Percentiles rank a stretch among this genome's conserved stretches.
Conservation (phyloP, 2,329 filamentous ascomycete species). For the Aspergillus melleus region DNA sequence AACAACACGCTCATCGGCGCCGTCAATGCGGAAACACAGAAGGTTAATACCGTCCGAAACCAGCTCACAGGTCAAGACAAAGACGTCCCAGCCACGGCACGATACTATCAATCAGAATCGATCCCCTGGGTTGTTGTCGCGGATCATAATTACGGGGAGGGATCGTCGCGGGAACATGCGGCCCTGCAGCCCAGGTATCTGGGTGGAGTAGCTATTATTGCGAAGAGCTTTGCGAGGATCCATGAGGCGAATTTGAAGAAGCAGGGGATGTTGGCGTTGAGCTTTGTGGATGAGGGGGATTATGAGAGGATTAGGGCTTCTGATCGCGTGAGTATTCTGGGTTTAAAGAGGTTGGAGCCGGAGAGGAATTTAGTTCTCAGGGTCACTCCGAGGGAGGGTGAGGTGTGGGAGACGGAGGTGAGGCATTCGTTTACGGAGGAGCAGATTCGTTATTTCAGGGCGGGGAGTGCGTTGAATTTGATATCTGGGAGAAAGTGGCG, state of each 20-base stretch:
- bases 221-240: slow-evolving; percentile 94
- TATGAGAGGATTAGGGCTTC: slow-evolving; percentile 96
- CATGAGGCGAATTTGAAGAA: slow-evolving; percentile 99
- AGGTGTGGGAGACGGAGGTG: too few relatives aligned
- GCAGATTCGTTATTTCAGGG: too few relatives aligned
- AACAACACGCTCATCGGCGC: slow-evolving; percentile 99
- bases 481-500: too few relatives aligned
- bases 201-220: slow-evolving; percentile 95
- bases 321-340: slow-evolving; percentile 49
- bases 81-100: slow-evolving; percentile 87
- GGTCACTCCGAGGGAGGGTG: too few relatives aligned
- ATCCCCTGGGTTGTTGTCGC: slow-evolving; percentile 96
- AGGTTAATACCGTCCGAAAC: slow-evolving; percentile 98
- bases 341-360: too few relatives aligned
- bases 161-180: slow-evolving; percentile 95
- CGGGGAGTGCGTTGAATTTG: too few relatives aligned
- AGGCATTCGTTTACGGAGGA: too few relatives aligned
- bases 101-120: slow-evolving; percentile 97
- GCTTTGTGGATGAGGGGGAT: slow-evolving; percentile 89
- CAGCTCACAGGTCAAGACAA: slow-evolving; percentile 77
- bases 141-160: slow-evolving; percentile 99
- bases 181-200: slow-evolving; percentile 97
- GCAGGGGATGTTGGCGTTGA: slow-evolving; percentile 99
- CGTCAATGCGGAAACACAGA: slow-evolving; percentile 90
- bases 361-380: too few relatives aligned